phyloP scores from a whole-genome alignment of 2,329 filamentous ascomycete species.

The Fusarium sp. region DNA sequence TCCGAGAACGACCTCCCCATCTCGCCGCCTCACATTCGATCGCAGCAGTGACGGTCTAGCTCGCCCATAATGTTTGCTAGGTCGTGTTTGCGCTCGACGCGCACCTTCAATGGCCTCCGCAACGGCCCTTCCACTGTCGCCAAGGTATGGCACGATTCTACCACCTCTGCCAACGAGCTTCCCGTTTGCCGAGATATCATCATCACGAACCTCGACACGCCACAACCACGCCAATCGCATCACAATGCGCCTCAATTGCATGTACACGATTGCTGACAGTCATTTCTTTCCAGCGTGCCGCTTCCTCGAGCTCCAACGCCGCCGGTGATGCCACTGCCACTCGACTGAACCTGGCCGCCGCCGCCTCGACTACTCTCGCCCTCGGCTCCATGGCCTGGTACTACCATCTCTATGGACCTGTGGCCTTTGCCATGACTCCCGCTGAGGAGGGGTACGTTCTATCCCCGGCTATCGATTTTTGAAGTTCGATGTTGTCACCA shows the following conservation, averaged over 20 bases:
- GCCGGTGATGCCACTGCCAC: conserved; percentile 76
- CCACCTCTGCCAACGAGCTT: conserved; percentile 39
- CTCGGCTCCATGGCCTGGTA: conserved; percentile 95
- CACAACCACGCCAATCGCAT: conserved; percentile 47
- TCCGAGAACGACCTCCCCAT: conserved; percentile 53
- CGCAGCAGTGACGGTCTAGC: conserved; percentile 54
- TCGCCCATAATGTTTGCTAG: conserved; percentile 87
- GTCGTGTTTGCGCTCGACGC: conserved; percentile 89
- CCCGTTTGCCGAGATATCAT: conserved; percentile 52
- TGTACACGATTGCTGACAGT: conserved; percentile 53
- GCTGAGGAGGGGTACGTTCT: conserved; percentile 95
- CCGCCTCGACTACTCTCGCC: conserved; percentile 86
- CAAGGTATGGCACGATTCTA: conserved; percentile 72
- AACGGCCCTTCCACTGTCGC: conserved; percentile 77
- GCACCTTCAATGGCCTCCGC: conserved; percentile 82
- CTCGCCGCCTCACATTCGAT: conserved; percentile 51
- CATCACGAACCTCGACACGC: conserved; percentile 39
- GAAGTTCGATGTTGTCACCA: conserved; percentile 10
- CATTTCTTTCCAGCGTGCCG: conserved; percentile 63
- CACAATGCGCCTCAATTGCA: conserved; percentile 29
- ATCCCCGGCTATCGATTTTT: conserved; percentile 12
- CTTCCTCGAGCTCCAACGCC: conserved; percentile 80
- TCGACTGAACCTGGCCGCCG: conserved; percentile 86
- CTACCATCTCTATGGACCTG: conserved; percentile 93
- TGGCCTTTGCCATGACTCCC: conserved; percentile 88